phyloP scores from a whole-genome alignment of 257 asterid genomes.

The Rubia yunnanensis region DNA sequence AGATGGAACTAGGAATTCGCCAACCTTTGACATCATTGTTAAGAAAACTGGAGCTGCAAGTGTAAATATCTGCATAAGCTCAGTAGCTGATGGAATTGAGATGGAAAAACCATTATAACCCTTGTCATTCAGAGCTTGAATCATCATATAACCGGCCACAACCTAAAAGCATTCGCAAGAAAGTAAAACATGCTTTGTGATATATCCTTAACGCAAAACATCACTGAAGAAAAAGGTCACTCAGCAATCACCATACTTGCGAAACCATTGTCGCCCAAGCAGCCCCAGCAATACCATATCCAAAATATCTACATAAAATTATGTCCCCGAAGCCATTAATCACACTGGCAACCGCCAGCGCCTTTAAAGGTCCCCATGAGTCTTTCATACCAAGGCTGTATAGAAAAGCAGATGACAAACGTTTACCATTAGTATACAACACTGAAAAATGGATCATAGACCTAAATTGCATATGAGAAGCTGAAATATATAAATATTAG shows the following conservation, averaged over 20 bases:
- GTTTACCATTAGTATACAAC: constrained; percentile 4
- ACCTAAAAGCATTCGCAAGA: constrained; percentile 38
- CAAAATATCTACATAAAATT: constrained; percentile 67
- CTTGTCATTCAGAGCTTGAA: constrained; percentile 59
- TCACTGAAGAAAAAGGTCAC: not conserved
- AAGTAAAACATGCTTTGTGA: constrained; percentile 5
- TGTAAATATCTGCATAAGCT: constrained; percentile 58
- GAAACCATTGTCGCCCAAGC: constrained; percentile 99
- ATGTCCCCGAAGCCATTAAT: constrained; percentile 84
- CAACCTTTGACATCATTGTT: constrained; percentile 92
- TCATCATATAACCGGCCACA: constrained; percentile 92
- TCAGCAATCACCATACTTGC: constrained; percentile 60
- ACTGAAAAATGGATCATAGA: not conserved
- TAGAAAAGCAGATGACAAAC: constrained; percentile 4
- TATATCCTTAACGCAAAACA: constrained; percentile 6
- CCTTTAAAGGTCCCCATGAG: constrained; percentile 97
- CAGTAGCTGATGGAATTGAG: constrained; percentile 62
- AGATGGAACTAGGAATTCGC: constrained; percentile 16
- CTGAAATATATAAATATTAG: not conserved
- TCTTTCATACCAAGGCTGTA: constrained; percentile 96
- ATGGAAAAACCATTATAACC: constrained; percentile 80
- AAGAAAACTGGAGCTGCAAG: constrained; percentile 93
- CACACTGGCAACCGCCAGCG: constrained; percentile 74
- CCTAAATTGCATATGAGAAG: not conserved
- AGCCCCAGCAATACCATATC: constrained; percentile 97